phyloP scores from a whole-genome alignment of 2,329 filamentous ascomycete genomes.

The Trichoderma pleuroti region DNA sequence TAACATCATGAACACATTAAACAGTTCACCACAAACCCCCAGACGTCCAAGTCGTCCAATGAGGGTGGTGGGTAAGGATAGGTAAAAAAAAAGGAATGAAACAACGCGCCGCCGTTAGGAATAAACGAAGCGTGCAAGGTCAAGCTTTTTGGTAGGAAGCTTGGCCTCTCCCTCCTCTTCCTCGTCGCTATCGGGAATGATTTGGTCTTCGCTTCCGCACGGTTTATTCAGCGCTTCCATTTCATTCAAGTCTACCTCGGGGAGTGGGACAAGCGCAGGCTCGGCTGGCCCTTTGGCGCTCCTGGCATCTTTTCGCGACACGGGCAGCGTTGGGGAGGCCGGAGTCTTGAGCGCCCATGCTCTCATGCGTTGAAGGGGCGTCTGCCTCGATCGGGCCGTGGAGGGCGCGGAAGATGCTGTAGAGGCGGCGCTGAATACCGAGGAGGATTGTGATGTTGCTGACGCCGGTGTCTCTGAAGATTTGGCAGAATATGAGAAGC shows the following conservation, averaged over 20 bases:
- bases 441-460: slow-evolving; percentile 33
- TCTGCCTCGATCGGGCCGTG: slow-evolving; percentile 43
- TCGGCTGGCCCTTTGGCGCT: slow-evolving; percentile 44
- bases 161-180: slow-evolving; percentile 40
- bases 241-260: slow-evolving; percentile 51
- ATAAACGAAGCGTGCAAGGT: slow-evolving; percentile 50
- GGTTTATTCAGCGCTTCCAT: slow-evolving; percentile 48
- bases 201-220: slow-evolving; percentile 55
- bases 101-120: slow-evolving; percentile 20
- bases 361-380: slow-evolving; percentile 53
- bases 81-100: not conserved
- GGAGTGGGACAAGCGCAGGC: slow-evolving; percentile 53
- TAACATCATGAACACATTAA: slow-evolving; percentile 19
- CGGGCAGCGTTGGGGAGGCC: slow-evolving; percentile 30
- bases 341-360: slow-evolving; percentile 38
- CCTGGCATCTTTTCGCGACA: slow-evolving; percentile 27
- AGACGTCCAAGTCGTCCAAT: not conserved
- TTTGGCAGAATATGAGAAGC: slow-evolving; percentile 36
- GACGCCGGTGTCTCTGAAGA: slow-evolving; percentile 35
- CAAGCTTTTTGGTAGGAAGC: slow-evolving; percentile 35
- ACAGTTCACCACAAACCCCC: not conserved
- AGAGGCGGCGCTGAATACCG: slow-evolving; percentile 35
- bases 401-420: slow-evolving; percentile 40
- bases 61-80: not conserved
- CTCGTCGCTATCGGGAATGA: slow-evolving; percentile 51